These are phyloP conservation scores for Leptodontidium sp. DNA, from an alignment of 2,329 filamentous ascomycete genomes.

Conservation along the genomic window DNA sequence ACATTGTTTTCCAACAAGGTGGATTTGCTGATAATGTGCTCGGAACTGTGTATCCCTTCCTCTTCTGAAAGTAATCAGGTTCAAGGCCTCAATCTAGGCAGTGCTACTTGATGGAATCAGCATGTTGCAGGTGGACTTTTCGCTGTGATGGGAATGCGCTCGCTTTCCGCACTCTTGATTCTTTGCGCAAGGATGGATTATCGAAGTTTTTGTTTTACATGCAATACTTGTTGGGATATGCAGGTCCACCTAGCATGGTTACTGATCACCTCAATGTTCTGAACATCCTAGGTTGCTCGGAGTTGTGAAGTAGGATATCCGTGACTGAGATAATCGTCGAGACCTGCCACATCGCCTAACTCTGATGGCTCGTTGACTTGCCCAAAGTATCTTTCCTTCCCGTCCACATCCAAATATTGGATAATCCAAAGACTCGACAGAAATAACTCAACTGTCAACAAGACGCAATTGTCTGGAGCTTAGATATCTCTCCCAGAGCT, in stretches of 20 bases:
- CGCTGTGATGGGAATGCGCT: background rate
- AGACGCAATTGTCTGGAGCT: too few relatives aligned
- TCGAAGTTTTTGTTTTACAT: background rate
- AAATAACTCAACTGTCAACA: too few relatives aligned
- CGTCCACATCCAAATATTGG: background rate
- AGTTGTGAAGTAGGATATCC: background rate
- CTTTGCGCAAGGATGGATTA: background rate
- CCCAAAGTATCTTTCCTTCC: background rate
- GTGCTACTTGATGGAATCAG: slow-evolving; percentile 3
- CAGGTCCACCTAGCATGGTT: background rate
- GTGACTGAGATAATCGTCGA: background rate
- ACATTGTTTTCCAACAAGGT: background rate
- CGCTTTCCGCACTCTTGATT: background rate
- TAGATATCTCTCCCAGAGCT: too few relatives aligned
- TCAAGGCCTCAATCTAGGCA: background rate
- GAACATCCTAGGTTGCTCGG: background rate
- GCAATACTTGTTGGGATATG: background rate
- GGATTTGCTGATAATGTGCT: background rate
- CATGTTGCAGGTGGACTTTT: background rate
- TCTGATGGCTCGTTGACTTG: background rate
- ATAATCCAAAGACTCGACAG: too few relatives aligned
- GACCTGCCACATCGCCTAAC: background rate
- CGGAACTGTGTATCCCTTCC: background rate
- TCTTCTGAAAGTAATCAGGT: background rate
- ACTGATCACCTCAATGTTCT: background rate